phyloP scores from a whole-genome alignment of 2,329 filamentous ascomycete species.

The Aspergillus fijiensis region DNA sequence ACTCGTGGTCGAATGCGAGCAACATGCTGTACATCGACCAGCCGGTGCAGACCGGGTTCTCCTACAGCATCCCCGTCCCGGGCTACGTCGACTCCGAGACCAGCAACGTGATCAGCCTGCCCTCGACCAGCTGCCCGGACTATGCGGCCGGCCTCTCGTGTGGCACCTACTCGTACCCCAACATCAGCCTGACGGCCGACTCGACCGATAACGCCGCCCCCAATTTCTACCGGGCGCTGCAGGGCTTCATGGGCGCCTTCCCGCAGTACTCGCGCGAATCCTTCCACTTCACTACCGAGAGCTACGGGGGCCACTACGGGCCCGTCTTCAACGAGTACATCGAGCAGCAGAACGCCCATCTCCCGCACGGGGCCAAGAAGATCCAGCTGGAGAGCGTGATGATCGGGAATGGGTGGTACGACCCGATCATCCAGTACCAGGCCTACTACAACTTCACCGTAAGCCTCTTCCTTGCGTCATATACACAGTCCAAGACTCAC shows the following conservation, averaged over 20 bases:
- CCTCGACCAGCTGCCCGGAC: conserved; percentile 1
- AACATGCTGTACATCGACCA: conserved; percentile 28
- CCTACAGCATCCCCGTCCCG: conserved; percentile 11
- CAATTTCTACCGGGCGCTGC: conserved; percentile 9
- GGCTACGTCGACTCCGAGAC: conserved; percentile 7
- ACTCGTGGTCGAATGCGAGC: conserved; percentile 24
- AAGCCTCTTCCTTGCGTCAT: not conserved
- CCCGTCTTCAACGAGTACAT: conserved; percentile 11
- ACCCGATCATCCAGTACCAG: conserved; percentile 4
- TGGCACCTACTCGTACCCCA: conserved; percentile 3
- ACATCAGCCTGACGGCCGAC: conserved; percentile 4
- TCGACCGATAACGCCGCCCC: conserved; percentile 9
- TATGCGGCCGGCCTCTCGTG: not conserved
- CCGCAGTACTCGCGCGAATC: conserved; percentile 8
- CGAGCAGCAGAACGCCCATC: conserved; percentile 11
- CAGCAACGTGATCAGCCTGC: conserved; percentile 3
- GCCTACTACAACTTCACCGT: conserved; percentile 8
- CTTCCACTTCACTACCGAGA: conserved; percentile 11
- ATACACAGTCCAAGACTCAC: not conserved
- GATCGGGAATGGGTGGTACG: conserved; percentile 9
- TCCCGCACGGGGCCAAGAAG: conserved; percentile 6
- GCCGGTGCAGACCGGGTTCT: conserved; percentile 22
- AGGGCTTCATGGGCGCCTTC: conserved; percentile 12
- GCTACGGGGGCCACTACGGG: conserved; percentile 8
- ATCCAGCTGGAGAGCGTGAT: conserved; percentile 6